Evolutionary conservation across 2,329 filamentous ascomycete species (phyloP).

Genomic region (Beauveria brongniartii): DNA sequence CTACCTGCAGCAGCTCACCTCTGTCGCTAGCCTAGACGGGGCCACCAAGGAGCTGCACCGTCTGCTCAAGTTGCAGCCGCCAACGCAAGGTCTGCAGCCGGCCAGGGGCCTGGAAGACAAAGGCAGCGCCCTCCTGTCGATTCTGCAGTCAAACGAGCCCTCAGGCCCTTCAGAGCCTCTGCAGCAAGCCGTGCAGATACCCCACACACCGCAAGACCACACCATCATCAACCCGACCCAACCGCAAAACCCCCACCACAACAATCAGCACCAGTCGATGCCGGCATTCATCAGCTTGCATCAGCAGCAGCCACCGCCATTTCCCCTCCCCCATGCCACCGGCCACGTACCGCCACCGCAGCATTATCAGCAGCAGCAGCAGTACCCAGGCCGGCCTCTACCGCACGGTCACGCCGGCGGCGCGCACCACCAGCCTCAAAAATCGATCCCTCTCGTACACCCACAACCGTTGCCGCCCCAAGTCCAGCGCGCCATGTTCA

Average conservation of each 20-base stretch:
- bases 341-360: slow-evolving; percentile 6
- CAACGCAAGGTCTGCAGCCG: slow-evolving; percentile 39
- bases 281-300: slow-evolving; percentile 17
- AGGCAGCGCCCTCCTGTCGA: slow-evolving; percentile 44
- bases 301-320: slow-evolving; percentile 24
- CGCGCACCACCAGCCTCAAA: slow-evolving; percentile 14
- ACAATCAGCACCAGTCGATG: slow-evolving; percentile 33
- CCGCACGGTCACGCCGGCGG: slow-evolving; percentile 6
- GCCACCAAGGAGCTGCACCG: slow-evolving; percentile 46
- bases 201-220: slow-evolving; percentile 49
- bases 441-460: slow-evolving; percentile 22
- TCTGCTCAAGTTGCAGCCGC: slow-evolving; percentile 47
- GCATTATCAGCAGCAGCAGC: slow-evolving; percentile 14
- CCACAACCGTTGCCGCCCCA: slow-evolving; percentile 48
- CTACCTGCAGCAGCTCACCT: slow-evolving; percentile 22
- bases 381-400: slow-evolving; percentile 11
- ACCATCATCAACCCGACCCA: slow-evolving; percentile 39
- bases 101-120: slow-evolving; percentile 28
- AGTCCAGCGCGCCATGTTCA: slow-evolving; percentile 45
- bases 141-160: slow-evolving; percentile 35
- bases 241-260: slow-evolving; percentile 48
- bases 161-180: slow-evolving; percentile 13
- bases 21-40: slow-evolving; percentile 39
- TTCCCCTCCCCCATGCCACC: slow-evolving; percentile 14
- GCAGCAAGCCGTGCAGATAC: slow-evolving; percentile 22